Base-by-base conservation (phyloP, 345 rosid species). In the Erucastrum elatum region DNA sequence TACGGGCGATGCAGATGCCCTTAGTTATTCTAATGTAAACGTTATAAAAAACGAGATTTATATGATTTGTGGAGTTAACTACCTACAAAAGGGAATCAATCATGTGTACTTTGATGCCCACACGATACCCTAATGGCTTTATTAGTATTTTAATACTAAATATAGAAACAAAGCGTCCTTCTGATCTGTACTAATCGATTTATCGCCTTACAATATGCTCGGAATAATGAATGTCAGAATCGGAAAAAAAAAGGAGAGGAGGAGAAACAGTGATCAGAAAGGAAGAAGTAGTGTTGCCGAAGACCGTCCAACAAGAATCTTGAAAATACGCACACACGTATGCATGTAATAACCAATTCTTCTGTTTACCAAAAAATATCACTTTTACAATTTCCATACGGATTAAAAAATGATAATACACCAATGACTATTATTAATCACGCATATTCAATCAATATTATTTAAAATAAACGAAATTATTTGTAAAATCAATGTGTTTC, bases 251-350 rank as follows among this genome's bases (percentile, higher is more conserved):
- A 79, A 79, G 77, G 77, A 79, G 74, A 60, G 77, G 68, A 49
- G 59, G 78, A 79, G 78, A 79, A 72, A 79, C 65, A 61, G 74
- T 73, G 78, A 60, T 60, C 25, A 41, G 70, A 74, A 79, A 35
- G 58, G n/a, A 68, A 60, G 31, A 25, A 49, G 68, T 33, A 58
- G 31, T 44, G 26, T 71, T 65, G 17, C 27, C 35, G 2, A 65
- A 78, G 67, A 79, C 64, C 7, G 77, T 61, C 82, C 62, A 67
- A 60, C 77, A 65, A 25, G 73, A 78, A 72, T 72, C 67, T 78
- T 78, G 63, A 21, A 63, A 77, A 70, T 64, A 70, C 3, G 17
- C 9, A 27, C 10, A 69, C 73, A 10, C 67, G 9, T 60, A 21
- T 69, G 31, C 29, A 66, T 66, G 39, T 35, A 15, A 61, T 46